Base-by-base conservation (phyloP, 1,284 basidiomycete species). In the Ganoderma meredithae region DNA sequence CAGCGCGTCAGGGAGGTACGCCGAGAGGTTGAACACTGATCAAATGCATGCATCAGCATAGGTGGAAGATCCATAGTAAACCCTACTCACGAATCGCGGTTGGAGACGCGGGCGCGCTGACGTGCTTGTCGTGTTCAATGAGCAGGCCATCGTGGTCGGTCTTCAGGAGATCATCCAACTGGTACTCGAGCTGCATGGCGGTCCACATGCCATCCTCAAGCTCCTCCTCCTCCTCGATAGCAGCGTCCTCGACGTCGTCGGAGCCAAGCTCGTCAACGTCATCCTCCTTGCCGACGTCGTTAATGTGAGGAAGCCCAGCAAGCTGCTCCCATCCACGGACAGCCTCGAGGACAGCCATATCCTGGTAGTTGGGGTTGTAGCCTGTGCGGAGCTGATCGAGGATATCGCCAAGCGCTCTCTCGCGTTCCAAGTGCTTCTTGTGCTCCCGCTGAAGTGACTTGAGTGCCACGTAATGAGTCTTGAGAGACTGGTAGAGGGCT, bases 341-440 rank as follows among this genome's bases (percentile, higher is more conserved):
- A 19, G 97, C 97, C 73, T 97, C 96, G 53, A 98, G 90, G 68
- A 99, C 97, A 10, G 95, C 97, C 97, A 99, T 99, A 78, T 99
- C 97, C 79, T 97, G 95, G 79, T 98, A 98, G 81, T 99, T 99
- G 27, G 97, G 97, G 80, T 99, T 99, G 83, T 98, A 99, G 0
- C 92, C 92, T 10, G 88, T 87, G 13, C 94, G 89, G 3, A 99
- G 87, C 44, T 91, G 85, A 67, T 91, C 88, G 17, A 99, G 86
- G 63, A 99, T 93, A n/a, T 90, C 87, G n/a, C 92, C 91, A 2
- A 99, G 87, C 33, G 89, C 85, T 69, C 89, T 86, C 74, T 97
- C 88, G 70, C 93, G 92, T 67, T 90, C 86, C 33, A 93, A 81
- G 66, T 95, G 89, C 69, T 90, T 89, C 62, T 89, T 82, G 74